Conservation (phyloP, 2,329 filamentous ascomycete genomes). For the Lachnellula hyalina region DNA sequence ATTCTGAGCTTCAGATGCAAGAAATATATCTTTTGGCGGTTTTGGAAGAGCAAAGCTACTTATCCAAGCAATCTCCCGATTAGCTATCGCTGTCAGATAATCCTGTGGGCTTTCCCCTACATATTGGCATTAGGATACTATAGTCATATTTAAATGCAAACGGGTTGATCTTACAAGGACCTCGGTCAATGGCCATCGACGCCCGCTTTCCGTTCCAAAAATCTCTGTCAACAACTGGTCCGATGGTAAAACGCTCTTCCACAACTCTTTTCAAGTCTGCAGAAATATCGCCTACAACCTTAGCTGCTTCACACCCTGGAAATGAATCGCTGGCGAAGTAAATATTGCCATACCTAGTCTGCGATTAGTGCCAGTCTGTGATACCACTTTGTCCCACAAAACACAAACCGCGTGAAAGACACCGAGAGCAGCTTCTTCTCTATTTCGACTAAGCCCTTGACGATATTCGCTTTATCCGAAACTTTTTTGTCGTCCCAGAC, state of each 20-base stretch:
- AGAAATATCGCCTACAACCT: constrained; percentile 25
- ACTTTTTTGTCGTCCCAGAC: constrained; percentile 29
- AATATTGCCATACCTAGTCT: constrained; percentile 34
- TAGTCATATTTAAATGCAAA: constrained; percentile 2
- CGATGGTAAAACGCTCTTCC: constrained; percentile 33
- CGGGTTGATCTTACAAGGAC: constrained; percentile 34
- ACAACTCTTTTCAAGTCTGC: constrained; percentile 30
- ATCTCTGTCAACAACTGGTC: constrained; percentile 31
- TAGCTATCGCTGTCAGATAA: constrained; percentile 30
- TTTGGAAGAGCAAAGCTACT: constrained; percentile 25
- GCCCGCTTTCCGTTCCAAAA: constrained; percentile 35
- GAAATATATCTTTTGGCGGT: constrained; percentile 20
- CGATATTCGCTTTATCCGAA: constrained; percentile 26
- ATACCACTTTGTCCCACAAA: constrained; percentile 1
- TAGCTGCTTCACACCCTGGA: constrained; percentile 28
- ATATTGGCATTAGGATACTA: constrained; percentile 4
- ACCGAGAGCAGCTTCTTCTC: constrained; percentile 35
- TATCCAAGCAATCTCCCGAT: constrained; percentile 34
- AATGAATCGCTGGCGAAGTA: constrained; percentile 33
- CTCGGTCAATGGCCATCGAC: constrained; percentile 33
- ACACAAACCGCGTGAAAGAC: constrained; percentile 31
- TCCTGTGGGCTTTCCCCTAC: constrained; percentile 32
- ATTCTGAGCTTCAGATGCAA: constrained; percentile 26
- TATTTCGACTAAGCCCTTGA: constrained; percentile 33
- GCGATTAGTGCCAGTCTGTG: constrained; percentile 13